A percentile compares a stretch with the other conserved stretches of the same genome.
Conservation (phyloP, 2,329 filamentous ascomycete species). For the Endothia cerciana region DNA sequence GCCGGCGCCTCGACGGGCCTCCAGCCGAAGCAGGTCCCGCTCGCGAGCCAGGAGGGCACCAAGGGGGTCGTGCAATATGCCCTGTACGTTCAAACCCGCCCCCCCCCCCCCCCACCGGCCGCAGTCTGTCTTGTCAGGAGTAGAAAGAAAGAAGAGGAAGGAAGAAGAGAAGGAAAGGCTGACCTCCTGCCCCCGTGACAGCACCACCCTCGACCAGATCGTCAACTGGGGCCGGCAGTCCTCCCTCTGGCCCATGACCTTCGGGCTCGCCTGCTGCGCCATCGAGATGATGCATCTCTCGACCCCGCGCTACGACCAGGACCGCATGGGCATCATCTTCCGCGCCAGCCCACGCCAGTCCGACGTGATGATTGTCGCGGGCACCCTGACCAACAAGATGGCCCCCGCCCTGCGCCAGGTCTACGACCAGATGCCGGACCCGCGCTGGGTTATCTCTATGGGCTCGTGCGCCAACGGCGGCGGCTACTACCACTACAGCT, state of each 20-base stretch:
- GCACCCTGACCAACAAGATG: conserved; percentile 96
- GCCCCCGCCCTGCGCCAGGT: conserved; percentile 86
- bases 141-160: background rate
- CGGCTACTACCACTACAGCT: conserved; percentile 76
- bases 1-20: conserved; percentile 55
- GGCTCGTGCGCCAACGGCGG: conserved; percentile 73
- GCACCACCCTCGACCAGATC: conserved; percentile 77
- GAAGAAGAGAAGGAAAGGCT: background rate
- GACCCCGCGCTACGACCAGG: conserved; percentile 86
- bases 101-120: background rate
- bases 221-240: conserved; percentile 84
- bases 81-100: conserved; percentile 63
- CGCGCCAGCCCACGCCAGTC: conserved; percentile 70
- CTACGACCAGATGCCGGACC: conserved; percentile 95
- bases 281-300: conserved; percentile 94
- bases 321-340: conserved; percentile 82
- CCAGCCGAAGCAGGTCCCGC: conserved; percentile 70
- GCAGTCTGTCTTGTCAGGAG: background rate
- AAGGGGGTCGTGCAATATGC: conserved; percentile 85
- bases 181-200: conserved; percentile 39
- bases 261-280: conserved; percentile 86
- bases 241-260: conserved; percentile 87
- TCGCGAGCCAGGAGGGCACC: conserved; percentile 77
- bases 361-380: conserved; percentile 92
- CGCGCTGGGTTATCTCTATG: conserved; percentile 79